Evolutionary conservation across 2,329 filamentous ascomycete genomes (phyloP), one percentile per base, ranked within the genome.

Genomic region (Alternaria arborescens): DNA sequence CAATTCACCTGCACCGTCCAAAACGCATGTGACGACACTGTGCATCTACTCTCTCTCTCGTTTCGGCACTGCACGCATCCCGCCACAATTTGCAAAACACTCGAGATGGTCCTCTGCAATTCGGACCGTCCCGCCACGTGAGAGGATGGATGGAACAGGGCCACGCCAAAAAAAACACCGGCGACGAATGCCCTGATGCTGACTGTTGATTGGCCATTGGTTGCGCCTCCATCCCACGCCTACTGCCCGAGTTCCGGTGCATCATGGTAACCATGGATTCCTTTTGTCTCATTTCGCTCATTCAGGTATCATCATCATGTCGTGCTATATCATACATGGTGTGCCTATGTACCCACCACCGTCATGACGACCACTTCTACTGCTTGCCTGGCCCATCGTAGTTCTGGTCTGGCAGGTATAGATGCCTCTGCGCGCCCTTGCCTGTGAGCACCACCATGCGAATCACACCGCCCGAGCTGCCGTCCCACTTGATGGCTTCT

Each of bases 401-500:
- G 75, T 91, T 91, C 64, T 78, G 73, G 83, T 99, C 94, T 43
- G 95, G 95, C 75, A 99, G 86, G 81, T 98, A 99, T 78, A 99
- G 82, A 84, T 98, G 95, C 82, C 95, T 88, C 81, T 95, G 89
- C 7, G 94, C 94, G 36, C 95, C 95, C 77, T 91, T 88, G 73
- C 89, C 89, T 65, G 94, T 99, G 81, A 99, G 83, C 61, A 99
- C 95, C 64, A 98, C 94, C 92, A 99, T 93, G 71, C 95, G 89
- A 75, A 99, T 99, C 62, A 99, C 95, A 83, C 95, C 95, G 69
- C 95, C 95, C 3, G 95, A 98, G 84, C 94, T 97, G 67, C 95
- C 95, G 78, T 99, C 95, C 95, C 95, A 99, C 83, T 97, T 97
- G 86, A 99, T 98, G 16, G 95, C 95, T 85, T 99, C 94, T 75